These are phyloP conservation scores for Cochlearia excelsa DNA, from an alignment of 345 rosid species.

Conservation along the genomic window DNA sequence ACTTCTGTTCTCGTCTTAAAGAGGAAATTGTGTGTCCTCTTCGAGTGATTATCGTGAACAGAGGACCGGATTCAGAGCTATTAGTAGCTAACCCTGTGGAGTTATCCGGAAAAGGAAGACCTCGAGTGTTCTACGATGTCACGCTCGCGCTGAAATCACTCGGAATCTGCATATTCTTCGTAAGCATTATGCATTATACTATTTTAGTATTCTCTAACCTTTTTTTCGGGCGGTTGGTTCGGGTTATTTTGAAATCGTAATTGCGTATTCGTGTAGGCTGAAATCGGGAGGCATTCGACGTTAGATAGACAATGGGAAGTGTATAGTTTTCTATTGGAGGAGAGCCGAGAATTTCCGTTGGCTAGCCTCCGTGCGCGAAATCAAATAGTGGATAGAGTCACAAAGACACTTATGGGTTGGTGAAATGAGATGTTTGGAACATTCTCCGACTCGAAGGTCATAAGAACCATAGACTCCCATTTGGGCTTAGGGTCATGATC, in stretches of 20 bases:
- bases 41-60: constrained; percentile 51
- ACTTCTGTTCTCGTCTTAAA: constrained; percentile 50
- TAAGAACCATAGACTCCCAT: background rate
- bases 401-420: constrained; percentile 69
- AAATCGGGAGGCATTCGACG: constrained; percentile 61
- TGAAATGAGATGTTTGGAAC: constrained; percentile 30
- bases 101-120: constrained; percentile 70
- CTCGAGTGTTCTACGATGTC: constrained; percentile 69
- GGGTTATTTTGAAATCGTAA: background rate
- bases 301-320: constrained; percentile 69
- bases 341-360: constrained; percentile 50
- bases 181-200: constrained; percentile 18
- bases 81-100: constrained; percentile 77
- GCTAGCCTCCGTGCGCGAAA: constrained; percentile 46
- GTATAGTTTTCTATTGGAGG: constrained; percentile 69
- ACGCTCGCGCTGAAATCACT: constrained; percentile 60
- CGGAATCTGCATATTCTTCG: constrained; percentile 68
- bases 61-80: constrained; percentile 75
- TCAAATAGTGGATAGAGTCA: constrained; percentile 57
- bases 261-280: constrained; percentile 43
- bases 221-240: background rate
- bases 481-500: constrained; percentile 3
- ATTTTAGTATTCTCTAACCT: too few relatives aligned
- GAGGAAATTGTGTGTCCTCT: constrained; percentile 62
- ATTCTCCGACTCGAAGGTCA: background rate